Evolutionary conservation across 371 early-diverging fungal species (phyloP), one percentile per base, ranked within the genome.

Genomic region (Syncephalastrum contaminatum): DNA sequence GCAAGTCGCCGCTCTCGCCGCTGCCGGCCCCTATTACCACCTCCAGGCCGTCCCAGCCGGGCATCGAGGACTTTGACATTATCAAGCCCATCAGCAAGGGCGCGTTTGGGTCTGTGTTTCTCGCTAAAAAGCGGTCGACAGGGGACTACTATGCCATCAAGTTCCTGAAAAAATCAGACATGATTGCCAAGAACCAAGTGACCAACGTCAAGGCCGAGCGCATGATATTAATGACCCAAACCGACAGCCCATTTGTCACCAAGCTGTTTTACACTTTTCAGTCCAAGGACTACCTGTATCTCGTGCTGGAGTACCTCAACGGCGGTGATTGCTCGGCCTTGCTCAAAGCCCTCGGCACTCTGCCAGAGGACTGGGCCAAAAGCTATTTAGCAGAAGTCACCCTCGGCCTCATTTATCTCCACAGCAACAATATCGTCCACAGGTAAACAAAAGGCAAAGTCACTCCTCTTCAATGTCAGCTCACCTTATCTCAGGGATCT

Each of bases 321-420:
- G 98, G 98, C 22, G 98, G 98, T 2, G 98, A 98, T 66, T 94
- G 95, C 52, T 94, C 94, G 12, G 88, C 96, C 1, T 70, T 98
- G 21, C 77, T 97, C 56, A 96, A 96, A 69, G 84, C 83, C 0
- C 74, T 95, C 16, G 94, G 94, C 10, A 82, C 79, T 42, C 75
- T 98, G 51, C 88, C 92, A n/a, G 92, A 92, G 59, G 89, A 91
- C 51, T 92, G 94, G 88, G 92, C 95, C 0, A 84, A 86, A 52
- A 94, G 92, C 66, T 99, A 97, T 63, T 75, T 94, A 45, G 91
- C 95, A 4, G 97, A 99, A 69, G 95, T 98, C 5, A 90, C 93
- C 4, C 75, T 95, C 25, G 98, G 93, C 4, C 69, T 99, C 19
- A 90, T 93, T 56, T 96, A 96, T 76, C 72, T 99, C 30, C 98